Conservation (phyloP, 2,329 filamentous ascomycete genomes). For the Talaromyces sp. region DNA sequence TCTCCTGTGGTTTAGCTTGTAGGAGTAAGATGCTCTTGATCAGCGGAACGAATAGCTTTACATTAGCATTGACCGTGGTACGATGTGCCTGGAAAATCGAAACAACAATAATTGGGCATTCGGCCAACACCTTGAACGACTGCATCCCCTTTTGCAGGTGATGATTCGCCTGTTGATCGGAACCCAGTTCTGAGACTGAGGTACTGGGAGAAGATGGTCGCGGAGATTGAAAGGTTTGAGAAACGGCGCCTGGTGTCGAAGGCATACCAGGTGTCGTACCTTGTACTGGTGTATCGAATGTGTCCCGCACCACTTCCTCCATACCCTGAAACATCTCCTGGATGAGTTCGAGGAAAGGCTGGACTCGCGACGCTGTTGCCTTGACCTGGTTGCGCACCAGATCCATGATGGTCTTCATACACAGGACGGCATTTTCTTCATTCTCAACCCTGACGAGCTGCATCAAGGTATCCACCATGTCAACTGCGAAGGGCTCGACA, state of each 20-base stretch:
- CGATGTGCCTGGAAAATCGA: slow-evolving; percentile 96
- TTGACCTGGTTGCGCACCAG: slow-evolving; percentile 90
- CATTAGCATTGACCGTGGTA: slow-evolving; percentile 72
- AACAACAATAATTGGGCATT: slow-evolving; percentile 98
- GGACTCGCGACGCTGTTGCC: slow-evolving; percentile 74
- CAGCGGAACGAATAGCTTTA: slow-evolving; percentile 85
- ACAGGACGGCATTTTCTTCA: slow-evolving; percentile 97
- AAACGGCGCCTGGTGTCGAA: slow-evolving; percentile 50
- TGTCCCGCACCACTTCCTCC: slow-evolving; percentile 90
- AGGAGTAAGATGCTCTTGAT: slow-evolving; percentile 87
- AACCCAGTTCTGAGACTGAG: slow-evolving; percentile 72
- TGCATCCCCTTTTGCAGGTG: slow-evolving; percentile 91
- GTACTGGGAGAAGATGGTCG: slow-evolving; percentile 85
- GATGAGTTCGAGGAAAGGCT: slow-evolving; percentile 85
- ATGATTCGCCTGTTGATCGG: slow-evolving; percentile 77
- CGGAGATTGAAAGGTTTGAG: slow-evolving; percentile 77
- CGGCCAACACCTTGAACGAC: slow-evolving; percentile 96
- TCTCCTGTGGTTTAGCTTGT: slow-evolving; percentile 89
- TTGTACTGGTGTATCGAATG: slow-evolving; percentile 74
- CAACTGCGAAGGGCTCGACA: slow-evolving; percentile 82
- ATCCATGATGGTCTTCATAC: slow-evolving; percentile 97
- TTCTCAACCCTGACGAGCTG: slow-evolving; percentile 85
- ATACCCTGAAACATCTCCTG: slow-evolving; percentile 95
- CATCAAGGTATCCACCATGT: slow-evolving; percentile 89
- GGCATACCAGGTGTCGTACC: slow-evolving; percentile 48